Evolutionary conservation across 148 eudicot species (phyloP).

Genomic region (Amaranthus hypochondriacus): DNA sequence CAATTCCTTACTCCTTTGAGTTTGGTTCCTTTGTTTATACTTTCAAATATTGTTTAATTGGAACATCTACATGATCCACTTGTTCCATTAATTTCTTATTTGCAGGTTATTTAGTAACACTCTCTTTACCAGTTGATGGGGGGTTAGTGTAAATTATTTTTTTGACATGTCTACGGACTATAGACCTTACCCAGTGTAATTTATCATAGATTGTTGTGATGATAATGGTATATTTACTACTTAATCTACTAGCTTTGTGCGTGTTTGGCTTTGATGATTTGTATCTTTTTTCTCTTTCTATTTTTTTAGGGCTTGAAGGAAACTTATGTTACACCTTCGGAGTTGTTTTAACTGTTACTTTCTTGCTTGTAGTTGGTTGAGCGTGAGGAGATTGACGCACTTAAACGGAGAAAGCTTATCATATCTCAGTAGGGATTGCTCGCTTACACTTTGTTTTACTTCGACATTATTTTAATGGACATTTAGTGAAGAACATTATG

Average conservation of each 20-base stretch:
- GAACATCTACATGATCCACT: neutral
- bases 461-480: neutral
- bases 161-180: no score
- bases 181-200: neutral
- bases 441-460: neutral
- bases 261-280: neutral
- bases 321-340: neutral
- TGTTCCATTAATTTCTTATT: neutral
- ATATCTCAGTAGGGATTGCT: conserved; percentile 50
- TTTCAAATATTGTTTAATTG: neutral
- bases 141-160: neutral
- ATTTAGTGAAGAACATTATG: neutral
- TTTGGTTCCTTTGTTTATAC: neutral
- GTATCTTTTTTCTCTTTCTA: neutral
- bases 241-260: neutral
- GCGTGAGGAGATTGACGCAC: conserved; percentile 60
- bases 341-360: neutral
- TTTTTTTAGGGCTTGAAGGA: neutral
- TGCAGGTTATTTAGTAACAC: neutral
- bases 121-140: neutral
- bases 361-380: conserved; percentile 45
- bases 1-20: no score
- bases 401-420: conserved; percentile 79
- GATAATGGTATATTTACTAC: neutral
- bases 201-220: neutral